A percentile compares a stretch with the other conserved stretches of the same genome.
These are phyloP conservation scores for Fraxinus sp. DNA, from an alignment of 305 asterid genomes.

Conservation along the genomic window DNA sequence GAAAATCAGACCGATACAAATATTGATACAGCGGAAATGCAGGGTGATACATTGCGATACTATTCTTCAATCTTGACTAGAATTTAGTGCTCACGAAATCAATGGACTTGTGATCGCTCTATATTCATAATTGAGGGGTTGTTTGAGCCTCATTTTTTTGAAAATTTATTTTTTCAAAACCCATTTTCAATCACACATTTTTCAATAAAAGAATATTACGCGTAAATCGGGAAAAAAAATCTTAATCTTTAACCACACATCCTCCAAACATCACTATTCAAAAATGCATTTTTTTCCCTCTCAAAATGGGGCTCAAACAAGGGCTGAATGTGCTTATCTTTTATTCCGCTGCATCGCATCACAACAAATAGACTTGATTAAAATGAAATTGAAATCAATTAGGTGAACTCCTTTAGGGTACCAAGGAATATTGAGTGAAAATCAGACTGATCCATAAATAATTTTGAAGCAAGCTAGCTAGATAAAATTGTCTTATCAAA, in stretches of 20 bases:
- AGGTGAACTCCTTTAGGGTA: conserved; percentile 16
- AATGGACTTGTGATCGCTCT: background rate
- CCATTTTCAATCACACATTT: too few relatives aligned
- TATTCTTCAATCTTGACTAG: background rate
- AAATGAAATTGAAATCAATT: background rate
- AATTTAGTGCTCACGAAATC: background rate
- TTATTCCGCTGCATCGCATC: background rate
- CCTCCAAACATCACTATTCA: too few relatives aligned
- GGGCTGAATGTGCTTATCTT: background rate
- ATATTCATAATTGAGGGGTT: background rate
- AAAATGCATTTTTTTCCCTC: too few relatives aligned
- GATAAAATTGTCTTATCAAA: conserved; percentile 30
- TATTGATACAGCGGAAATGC: background rate
- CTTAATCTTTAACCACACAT: too few relatives aligned
- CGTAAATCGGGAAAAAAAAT: too few relatives aligned
- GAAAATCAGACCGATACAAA: background rate
- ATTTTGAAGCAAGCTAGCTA: background rate
- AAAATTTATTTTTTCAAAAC: too few relatives aligned
- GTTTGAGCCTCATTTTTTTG: too few relatives aligned
- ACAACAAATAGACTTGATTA: background rate
- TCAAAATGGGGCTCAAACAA: too few relatives aligned
- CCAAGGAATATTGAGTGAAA: conserved; percentile 11
- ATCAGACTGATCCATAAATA: conserved; percentile 15
- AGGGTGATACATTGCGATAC: background rate
- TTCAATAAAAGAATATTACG: too few relatives aligned